A percentile compares a stretch with the other conserved stretches of the same genome.
phyloP scores from a whole-genome alignment of 2,329 filamentous ascomycete genomes.

The Sporothrix pseudoabietina region DNA sequence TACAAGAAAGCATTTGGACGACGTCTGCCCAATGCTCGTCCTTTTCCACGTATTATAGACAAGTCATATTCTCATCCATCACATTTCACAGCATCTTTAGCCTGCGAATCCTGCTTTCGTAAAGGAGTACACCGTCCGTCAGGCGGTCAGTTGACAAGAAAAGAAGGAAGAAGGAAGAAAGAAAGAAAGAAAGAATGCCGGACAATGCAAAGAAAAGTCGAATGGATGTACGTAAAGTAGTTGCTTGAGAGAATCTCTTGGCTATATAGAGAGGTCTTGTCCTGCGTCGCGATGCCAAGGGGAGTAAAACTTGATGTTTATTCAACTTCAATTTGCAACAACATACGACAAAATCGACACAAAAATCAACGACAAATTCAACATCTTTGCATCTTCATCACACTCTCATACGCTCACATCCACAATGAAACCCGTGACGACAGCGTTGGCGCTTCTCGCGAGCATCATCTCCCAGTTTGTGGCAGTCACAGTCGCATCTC shows the following conservation, averaged over 20 bases:
- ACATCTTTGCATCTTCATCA: not conserved
- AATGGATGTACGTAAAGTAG: not conserved
- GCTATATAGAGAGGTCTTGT: slow-evolving; percentile 7
- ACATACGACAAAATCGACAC: not conserved
- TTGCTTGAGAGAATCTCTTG: not conserved
- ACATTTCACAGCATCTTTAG: slow-evolving; percentile 1
- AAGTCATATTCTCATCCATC: not conserved
- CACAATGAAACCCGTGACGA: not conserved
- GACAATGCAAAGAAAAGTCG: not conserved
- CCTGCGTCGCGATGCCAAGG: not conserved
- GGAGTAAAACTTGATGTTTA: not conserved
- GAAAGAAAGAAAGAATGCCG: not conserved
- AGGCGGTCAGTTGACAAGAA: slow-evolving; percentile 6
- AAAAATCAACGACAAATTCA: not conserved
- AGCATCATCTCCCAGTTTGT: slow-evolving; percentile 1
- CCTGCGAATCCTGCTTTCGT: not conserved
- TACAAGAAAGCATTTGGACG: not conserved
- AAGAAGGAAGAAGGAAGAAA: not conserved
- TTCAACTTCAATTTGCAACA: not conserved
- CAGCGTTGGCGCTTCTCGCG: not conserved
- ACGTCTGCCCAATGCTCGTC: not conserved
- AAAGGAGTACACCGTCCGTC: not conserved
- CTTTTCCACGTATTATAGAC: not conserved
- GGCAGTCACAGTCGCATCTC: not conserved
- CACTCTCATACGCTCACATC: not conserved